A percentile compares a stretch with the other conserved stretches of the same genome.
phyloP scores from a whole-genome alignment of 2,329 filamentous ascomycete genomes.

The Diplocarpon rosae region DNA sequence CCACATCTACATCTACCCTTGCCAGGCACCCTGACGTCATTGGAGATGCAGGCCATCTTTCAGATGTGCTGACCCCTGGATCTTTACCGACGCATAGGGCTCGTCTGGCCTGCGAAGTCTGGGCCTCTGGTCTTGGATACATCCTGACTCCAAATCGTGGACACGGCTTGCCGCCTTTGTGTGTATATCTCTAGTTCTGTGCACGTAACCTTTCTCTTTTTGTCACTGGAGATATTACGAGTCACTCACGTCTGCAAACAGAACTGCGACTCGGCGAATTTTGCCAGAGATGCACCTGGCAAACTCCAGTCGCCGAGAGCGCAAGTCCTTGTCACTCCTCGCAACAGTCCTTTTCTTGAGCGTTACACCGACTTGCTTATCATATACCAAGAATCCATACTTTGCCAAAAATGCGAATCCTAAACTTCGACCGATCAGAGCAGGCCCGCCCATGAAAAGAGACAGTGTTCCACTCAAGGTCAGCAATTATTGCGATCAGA shows the following conservation, averaged over 20 bases:
- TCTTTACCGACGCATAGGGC: slow-evolving; percentile 4
- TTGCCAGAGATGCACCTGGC: slow-evolving; percentile 8
- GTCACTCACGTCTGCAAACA: background rate
- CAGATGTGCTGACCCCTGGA: slow-evolving; percentile 8
- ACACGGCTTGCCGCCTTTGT: slow-evolving; percentile 5
- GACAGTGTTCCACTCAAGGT: slow-evolving; percentile 50
- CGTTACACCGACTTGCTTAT: slow-evolving; percentile 11
- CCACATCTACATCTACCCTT: background rate
- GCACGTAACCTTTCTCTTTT: background rate
- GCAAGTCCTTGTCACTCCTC: slow-evolving; percentile 9
- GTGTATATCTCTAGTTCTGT: slow-evolving; percentile 1
- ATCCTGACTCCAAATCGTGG: slow-evolving; percentile 6
- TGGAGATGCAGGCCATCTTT: slow-evolving; percentile 17
- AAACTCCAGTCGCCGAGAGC: slow-evolving; percentile 7
- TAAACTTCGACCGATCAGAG: slow-evolving; percentile 13
- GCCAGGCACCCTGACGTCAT: slow-evolving; percentile 13
- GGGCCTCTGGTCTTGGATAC: slow-evolving; percentile 9
- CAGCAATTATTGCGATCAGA: slow-evolving; percentile 60
- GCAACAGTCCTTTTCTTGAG: slow-evolving; percentile 11
- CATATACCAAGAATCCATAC: slow-evolving; percentile 13
- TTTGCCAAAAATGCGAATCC: slow-evolving; percentile 11
- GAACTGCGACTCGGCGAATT: slow-evolving; percentile 3
- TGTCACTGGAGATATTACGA: background rate
- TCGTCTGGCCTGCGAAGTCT: background rate
- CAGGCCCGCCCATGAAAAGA: slow-evolving; percentile 23